Percentiles rank a stretch among this genome's conserved stretches.
These are phyloP conservation scores for Alternaria consortialis DNA, from an alignment of 2,329 filamentous ascomycete species.

Conservation along the genomic window DNA sequence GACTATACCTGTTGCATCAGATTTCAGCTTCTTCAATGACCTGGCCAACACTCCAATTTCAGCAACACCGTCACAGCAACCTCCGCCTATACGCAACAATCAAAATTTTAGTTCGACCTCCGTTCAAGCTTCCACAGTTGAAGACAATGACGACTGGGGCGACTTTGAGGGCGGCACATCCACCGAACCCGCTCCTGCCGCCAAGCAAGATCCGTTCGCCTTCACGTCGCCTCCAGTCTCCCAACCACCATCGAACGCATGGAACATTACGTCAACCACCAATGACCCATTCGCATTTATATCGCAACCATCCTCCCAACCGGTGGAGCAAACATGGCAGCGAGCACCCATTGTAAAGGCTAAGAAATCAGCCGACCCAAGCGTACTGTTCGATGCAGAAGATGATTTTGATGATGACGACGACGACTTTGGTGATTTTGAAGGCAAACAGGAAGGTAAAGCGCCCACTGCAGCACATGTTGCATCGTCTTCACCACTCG, in stretches of 20 bases:
- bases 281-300: conserved; percentile 27
- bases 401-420: conserved; percentile 48
- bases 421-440: conserved; percentile 52
- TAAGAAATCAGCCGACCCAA: conserved; percentile 47
- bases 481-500: conserved; percentile 27
- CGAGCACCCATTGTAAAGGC: conserved; percentile 40
- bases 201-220: conserved; percentile 31
- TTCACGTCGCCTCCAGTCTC: conserved; percentile 19
- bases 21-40: conserved; percentile 50
- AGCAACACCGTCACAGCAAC: conserved; percentile 24
- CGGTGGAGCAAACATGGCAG: conserved; percentile 31
- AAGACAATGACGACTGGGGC: conserved; percentile 53
- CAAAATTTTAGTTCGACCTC: neutral
- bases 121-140: conserved; percentile 11
- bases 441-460: conserved; percentile 29
- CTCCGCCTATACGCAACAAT: conserved; percentile 18
- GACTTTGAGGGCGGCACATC: conserved; percentile 50
- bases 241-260: conserved; percentile 22
- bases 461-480: conserved; percentile 6
- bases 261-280: conserved; percentile 7
- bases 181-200: conserved; percentile 18
- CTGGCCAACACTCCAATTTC: conserved; percentile 30
- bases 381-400: conserved; percentile 53
- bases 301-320: conserved; percentile 12
- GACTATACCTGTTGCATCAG: conserved; percentile 20